These are phyloP conservation scores for Penicillium psychrosexuale DNA, from an alignment of 2,329 filamentous ascomycete species.

Conservation along the genomic window DNA sequence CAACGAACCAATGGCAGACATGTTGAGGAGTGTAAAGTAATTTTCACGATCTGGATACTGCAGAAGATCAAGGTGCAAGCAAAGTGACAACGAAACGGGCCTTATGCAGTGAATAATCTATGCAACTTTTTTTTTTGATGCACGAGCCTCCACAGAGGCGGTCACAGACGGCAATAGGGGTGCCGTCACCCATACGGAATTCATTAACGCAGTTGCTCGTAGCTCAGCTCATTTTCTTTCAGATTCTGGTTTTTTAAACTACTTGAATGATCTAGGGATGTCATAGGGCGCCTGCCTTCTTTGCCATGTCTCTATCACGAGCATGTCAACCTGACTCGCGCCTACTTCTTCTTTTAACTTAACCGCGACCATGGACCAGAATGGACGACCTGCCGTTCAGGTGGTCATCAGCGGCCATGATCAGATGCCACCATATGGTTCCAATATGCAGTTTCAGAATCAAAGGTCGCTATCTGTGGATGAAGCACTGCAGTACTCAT, in stretches of 20 bases:
- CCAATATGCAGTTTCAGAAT: conserved; percentile 29
- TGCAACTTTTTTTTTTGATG: conserved; percentile 25
- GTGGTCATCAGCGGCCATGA: conserved; percentile 42
- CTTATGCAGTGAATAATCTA: neutral
- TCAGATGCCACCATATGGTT: conserved; percentile 24
- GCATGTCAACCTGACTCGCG: conserved; percentile 27
- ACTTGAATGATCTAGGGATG: conserved; percentile 19
- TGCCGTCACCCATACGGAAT: conserved; percentile 13
- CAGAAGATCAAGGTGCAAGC: neutral
- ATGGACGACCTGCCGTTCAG: conserved; percentile 40
- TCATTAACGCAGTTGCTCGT: conserved; percentile 19
- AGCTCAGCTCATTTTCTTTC: conserved; percentile 10
- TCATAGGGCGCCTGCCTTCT: conserved; percentile 14
- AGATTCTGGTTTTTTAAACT: neutral
- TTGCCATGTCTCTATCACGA: conserved; percentile 35
- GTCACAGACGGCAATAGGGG: conserved; percentile 18
- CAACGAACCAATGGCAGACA: conserved; percentile 86
- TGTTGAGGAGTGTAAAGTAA: conserved; percentile 37
- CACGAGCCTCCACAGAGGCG: conserved; percentile 22
- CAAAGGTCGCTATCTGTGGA: conserved; percentile 44
- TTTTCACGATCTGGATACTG: neutral
- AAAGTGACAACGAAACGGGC: neutral
- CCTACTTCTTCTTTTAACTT: conserved; percentile 23
- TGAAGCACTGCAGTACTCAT: conserved; percentile 49
- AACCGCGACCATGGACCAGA: conserved; percentile 39